Evolutionary conservation across 495 filamentous ascomycete genomes (phyloP), one percentile per base, ranked within the genome.

Genomic region (Cryomyces minteri): DNA sequence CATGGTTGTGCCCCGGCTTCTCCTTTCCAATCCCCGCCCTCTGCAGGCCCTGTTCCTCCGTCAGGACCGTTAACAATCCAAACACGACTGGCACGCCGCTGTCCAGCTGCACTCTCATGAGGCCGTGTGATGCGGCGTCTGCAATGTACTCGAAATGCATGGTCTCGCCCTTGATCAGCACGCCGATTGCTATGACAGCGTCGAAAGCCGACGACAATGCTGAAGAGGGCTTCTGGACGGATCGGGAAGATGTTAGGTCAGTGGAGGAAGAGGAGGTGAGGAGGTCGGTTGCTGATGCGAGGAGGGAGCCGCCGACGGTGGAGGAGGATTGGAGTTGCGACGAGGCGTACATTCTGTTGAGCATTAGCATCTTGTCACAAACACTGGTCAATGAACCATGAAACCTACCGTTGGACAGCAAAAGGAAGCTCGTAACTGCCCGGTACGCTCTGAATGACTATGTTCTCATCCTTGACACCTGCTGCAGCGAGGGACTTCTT

Each of bases 141-240:
- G 88, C 70, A 48, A 95, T 95, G 60, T 95, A 94, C 62, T 98
- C 88, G 54, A 96, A 96, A 60, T 98, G 90, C 82, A 93, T 94
- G 12, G 90, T 98, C 58, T 92, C 82, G 52, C 90, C 90, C 67
- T 98, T 98, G 62, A 98, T 94, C 30, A 98, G 73, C 37, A 93
- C 88, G 41, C 90, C 90, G 51, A 98, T 87, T 45, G 90, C 87
- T 48, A 98, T 84, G 41, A 96, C 74, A 34, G 92, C 88, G 58
- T 95, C 86, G 58, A 95, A 95, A 6, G 84, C 77, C 12, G 71
- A 68, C 44, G 64, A 60, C 29, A 64, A 69, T 0, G 64, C 51
- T 6, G 64, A 52, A 4, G 48, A 46, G 39, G 56, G 41, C 40
- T 57, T 48, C 48, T 56, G 39, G 52, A 45, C 32, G 45, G 49